Evolutionary conservation across 106 monocot species (phyloP), one percentile per base, ranked within the genome.

Genomic region (Alisma plantagoaquatica): DNA sequence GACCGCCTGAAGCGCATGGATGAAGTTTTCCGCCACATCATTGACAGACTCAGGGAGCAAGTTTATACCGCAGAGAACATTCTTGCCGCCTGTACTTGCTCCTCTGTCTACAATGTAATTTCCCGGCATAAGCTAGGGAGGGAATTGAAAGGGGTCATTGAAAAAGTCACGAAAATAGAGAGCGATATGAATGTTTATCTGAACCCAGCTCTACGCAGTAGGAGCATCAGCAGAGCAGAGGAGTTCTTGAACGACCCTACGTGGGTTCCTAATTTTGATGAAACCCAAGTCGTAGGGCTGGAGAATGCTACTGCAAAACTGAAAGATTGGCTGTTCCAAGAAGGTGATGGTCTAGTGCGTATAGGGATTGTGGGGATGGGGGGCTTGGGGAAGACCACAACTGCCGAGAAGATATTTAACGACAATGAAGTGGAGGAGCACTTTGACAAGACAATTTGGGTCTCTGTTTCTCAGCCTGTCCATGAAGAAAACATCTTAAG

Each of bases 321-420:
- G 9, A 54, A 32, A 20, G 22, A 18, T 8, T 54, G 54, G 54
- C 8, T 54, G 19, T 32, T 32, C 3, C 31, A 32, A 33, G 6
- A 7, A 31, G 33, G 31, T 2, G 31, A 54, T 1, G 32, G n/a
- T 4, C n/a, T 30, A 20, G 33, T 32, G 14, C 1, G 1, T 1
- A 33, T 54, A 11, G 54, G 54, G 14, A 16, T 54, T 33, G 41
- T 57, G 0, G 57, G 57, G 3, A 57, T 57, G 35, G 57, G 57
- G 10, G 57, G 57, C 25, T 14, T 17, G 4, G 57, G 57, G 4
- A 57, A 57, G 57, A 57, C 57, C n/a, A 57, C 57, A 24, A 12
- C 27, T 23, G 41, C 57, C 27, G 1, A 57, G 11, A 20, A 1
- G 33, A 17, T 57, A 24, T 5, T 41, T 6, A 42, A 57, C 10